Evolutionary conservation across 1,284 basidiomycete genomes (phyloP), one percentile per base, ranked within the genome.

Genomic region (Heterobasidion annosum): DNA sequence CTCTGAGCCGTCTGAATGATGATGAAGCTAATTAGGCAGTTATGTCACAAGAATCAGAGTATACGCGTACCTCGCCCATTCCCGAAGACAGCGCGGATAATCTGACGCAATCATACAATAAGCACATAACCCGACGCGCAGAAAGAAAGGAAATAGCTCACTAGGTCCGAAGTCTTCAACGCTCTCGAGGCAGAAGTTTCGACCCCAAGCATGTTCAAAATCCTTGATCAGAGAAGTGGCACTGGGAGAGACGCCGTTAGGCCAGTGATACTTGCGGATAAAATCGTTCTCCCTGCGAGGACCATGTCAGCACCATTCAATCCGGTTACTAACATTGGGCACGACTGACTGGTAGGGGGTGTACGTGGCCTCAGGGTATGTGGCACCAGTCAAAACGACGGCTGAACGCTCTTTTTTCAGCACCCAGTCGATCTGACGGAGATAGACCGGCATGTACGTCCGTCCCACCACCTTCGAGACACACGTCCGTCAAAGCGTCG

Each of bases 191-290:
- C 88, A 84, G 66, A 95, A 87, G 54, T 81, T 76, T 33, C 85
- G 84, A 58, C 83, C 74, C 16, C 87, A 81, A 10, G 80, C 85
- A 0, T 73, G 65, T 48, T 86, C 76, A 8, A 83, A 83, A 44
- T 80, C 82, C 52, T 82, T 80, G 56, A 88, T 80, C 47, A 90
- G 71, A 7, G 80, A 76, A 1, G 88, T 90, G 15, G 92, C 86
- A 53, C 87, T 89, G 1, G 92, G 92, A 25, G 93, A 71, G 67
- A 88, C 90, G 1, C 89, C 91, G 61, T 93, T 93, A 2, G 93
- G 92, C 88, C 93, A 95, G 82, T 94, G 88, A 71, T 91, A 95
- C 61, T 87, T 86, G 51, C 88, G 81, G 80, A 92, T 92, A 69
- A 93, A 93, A 68, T 93, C 90, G 64, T 91, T 85, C 15, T 85